These are phyloP conservation scores for Tribonema minus DNA, from an alignment of 108 stramenopile genomes.

Conservation along the genomic window DNA sequence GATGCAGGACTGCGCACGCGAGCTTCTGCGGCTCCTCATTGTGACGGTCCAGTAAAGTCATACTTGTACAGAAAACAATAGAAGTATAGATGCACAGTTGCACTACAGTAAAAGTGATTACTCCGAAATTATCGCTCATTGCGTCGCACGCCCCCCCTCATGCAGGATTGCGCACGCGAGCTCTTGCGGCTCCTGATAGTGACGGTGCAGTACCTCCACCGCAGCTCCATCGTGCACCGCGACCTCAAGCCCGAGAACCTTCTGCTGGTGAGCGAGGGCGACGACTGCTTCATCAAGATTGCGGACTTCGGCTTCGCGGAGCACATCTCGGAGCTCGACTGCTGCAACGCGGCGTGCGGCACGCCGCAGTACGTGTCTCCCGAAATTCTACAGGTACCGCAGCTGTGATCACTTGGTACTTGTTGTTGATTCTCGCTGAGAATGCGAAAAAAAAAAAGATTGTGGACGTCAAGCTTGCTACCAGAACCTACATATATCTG, in stretches of 20 bases:
- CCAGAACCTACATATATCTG: too few species aligned
- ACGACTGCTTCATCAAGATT: slow-evolving; percentile 84
- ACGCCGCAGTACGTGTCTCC: slow-evolving; percentile 1
- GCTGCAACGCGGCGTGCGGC: neutral
- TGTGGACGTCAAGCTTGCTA: too few species aligned
- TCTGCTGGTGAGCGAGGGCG: slow-evolving; percentile 65
- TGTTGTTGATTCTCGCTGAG: too few species aligned
- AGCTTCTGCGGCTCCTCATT: slow-evolving; percentile 68
- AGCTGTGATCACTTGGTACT: too few species aligned
- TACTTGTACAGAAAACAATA: too few species aligned
- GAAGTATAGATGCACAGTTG: too few species aligned
- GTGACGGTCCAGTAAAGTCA: slow-evolving; percentile 75
- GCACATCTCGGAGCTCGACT: neutral
- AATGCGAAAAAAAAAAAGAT: too few species aligned
- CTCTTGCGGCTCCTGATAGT: slow-evolving; percentile 69
- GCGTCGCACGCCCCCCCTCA: neutral
- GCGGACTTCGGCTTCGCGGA: slow-evolving; percentile 93
- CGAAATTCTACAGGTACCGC: slow-evolving; percentile 8
- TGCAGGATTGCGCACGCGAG: slow-evolving; percentile 39
- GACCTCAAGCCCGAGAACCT: slow-evolving; percentile 90
- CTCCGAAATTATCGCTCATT: neutral
- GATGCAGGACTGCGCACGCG: slow-evolving; percentile 24
- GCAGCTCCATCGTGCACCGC: slow-evolving; percentile 41
- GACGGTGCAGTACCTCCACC: slow-evolving; percentile 76
- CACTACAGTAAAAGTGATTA: too few species aligned